Evolutionary conservation across 2,329 filamentous ascomycete species (phyloP), one percentile per base, ranked within the genome.

Genomic region (Pseudogymnoascus sp.): DNA sequence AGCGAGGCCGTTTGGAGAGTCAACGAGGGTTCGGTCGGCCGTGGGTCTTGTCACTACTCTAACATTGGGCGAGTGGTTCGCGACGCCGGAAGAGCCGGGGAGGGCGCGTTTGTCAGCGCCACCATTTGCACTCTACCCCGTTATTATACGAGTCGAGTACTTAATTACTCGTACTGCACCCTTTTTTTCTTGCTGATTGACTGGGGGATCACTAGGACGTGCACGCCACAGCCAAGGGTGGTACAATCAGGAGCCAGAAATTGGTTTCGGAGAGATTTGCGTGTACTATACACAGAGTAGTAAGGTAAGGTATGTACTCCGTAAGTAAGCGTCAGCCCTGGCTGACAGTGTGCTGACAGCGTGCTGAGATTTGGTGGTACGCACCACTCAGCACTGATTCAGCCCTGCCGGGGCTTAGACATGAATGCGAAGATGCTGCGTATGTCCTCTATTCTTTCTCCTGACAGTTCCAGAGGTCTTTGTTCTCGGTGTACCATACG

Each of bases 41-140:
- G n/a, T 55, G 49, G 49, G n/a, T 55, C 49, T 52, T 2, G 14
- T 52, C 23, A 23, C 7, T 49, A 49, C n/a, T 28, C 25, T 23
- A 12, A 22, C 12, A 49, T 49, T 25, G 49, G 19, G 28, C 49
- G 49, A 35, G 2, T 55, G 49, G 8, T 55, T 55, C 28, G 49
- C 49, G 49, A 55, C 28, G 49, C 49, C 49, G 49, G 49, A 55
- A 55, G n/a, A 33, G 28, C 49, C 49, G 49, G 49, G 49, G 28
- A 55, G 28, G 49, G 49, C 49, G 49, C 49, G 49, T 55, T 55
- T 55, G 49, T 55, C 49, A 55, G 49, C 49, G 49, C 49, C 49
- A 55, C n/a, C 11, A 55, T 55, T 55, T 33, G 19, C 49, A 55
- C 41, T 25, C 8, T 25, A n/a, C 36, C 49, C 49, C 28, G 28